Base-by-base conservation (phyloP, 2,329 filamentous ascomycete species). In the Dactylellina cionopaga region DNA sequence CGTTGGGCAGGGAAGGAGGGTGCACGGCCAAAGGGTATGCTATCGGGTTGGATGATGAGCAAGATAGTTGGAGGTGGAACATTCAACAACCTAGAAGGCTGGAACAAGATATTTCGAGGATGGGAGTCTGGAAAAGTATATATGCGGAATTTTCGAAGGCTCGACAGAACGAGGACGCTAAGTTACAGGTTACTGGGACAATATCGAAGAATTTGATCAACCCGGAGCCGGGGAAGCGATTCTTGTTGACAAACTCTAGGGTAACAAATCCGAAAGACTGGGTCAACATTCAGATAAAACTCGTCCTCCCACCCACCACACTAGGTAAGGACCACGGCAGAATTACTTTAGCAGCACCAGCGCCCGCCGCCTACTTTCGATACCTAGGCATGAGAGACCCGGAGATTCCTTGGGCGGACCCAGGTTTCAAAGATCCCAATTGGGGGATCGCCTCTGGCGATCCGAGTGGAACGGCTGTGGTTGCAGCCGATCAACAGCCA, bases 301-400 rank as follows among this genome's bases (percentile, higher is more conserved):
- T 71, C 5, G 51, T 52, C 9, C 43, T 71, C 3, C 66, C 66
- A 2, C 66, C 66, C 9, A 35, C 54, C 1, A 31, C 19, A 1
- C 2, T 10, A 5, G 43, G 29, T 11, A 33, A 52, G 17, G 27
- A n/a, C 1, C 33, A 41, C 13, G 66, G 66, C 5, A 63, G 41
- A 25, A 10, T 71, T 7, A 9, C 52, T 6, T 35, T 71, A 10
- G 66, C 66, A 7, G 35, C 51, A 5, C 51, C 54, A 2, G 52
- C 58, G 13, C 66, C 66, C 2, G 66, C 66, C 1, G 66, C 66
- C 2, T 71, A 52, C 35, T 71, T 71, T 25, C 24, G 66, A 37
- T 58, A 22, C 17, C n/a, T 25, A 11, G 37, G 35, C 1, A 63
- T 71, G 58, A 29, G 66, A 7, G 66, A 71, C 41, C 66, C 66